Evolutionary conservation across 2,329 filamentous ascomycete genomes (phyloP).

Genomic region (Onygenales sp.): DNA sequence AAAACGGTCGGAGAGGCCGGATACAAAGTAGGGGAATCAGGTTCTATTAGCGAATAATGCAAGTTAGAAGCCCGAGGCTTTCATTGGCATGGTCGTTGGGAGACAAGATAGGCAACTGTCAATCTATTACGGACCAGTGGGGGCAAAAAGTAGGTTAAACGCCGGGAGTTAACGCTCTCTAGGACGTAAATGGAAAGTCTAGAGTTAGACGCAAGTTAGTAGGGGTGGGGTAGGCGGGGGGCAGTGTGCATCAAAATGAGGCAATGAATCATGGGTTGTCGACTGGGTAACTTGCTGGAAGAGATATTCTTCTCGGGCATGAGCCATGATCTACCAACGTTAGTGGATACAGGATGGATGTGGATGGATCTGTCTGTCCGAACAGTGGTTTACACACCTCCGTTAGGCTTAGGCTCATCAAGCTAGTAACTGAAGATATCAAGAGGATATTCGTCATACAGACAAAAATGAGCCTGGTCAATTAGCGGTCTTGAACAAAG

Average conservation of each 20-base stretch:
- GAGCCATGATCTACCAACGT: conserved; percentile 44
- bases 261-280: background rate
- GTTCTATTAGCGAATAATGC: conserved; percentile 34
- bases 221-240: background rate
- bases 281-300: conserved; percentile 39
- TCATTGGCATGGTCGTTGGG: background rate
- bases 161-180: conserved; percentile 36
- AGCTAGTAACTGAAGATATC: conserved; percentile 49
- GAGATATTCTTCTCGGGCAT: conserved; percentile 53
- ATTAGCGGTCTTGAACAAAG: background rate
- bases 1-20: conserved; percentile 47
- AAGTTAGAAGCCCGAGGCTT: background rate
- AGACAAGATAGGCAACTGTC: background rate
- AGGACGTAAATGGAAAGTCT: conserved; percentile 36
- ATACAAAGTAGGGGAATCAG: conserved; percentile 48
- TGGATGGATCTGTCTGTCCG: conserved; percentile 2
- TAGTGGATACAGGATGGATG: background rate
- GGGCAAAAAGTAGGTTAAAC: conserved; percentile 39
- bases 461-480: conserved; percentile 45
- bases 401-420: conserved; percentile 49
- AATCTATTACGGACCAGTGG: conserved; percentile 30
- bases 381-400: conserved; percentile 34
- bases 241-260: conserved; percentile 1
- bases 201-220: conserved; percentile 2
- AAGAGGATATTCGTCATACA: conserved; percentile 52